These are phyloP conservation scores for Claviceps sp. DNA, from an alignment of 2,329 filamentous ascomycete genomes.

Conservation along the genomic window DNA sequence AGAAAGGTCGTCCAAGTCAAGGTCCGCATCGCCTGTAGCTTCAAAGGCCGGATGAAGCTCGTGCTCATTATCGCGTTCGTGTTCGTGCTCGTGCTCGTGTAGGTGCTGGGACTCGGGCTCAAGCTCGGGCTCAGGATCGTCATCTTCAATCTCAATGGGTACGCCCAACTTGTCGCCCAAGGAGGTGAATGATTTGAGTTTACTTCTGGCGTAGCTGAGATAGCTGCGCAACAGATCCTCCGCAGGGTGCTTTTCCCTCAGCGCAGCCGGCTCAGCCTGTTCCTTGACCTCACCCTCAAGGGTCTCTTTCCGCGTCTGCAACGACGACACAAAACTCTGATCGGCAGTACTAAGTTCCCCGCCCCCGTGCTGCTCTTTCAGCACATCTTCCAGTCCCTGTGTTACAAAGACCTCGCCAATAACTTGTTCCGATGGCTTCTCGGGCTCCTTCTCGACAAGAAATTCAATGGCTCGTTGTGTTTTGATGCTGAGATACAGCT, in stretches of 20 bases:
- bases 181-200: slow-evolving; percentile 20
- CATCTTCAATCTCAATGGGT: slow-evolving; percentile 18
- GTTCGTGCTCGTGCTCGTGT: not conserved
- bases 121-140: slow-evolving; percentile 11
- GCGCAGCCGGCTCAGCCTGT: slow-evolving; percentile 11
- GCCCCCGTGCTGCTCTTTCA: slow-evolving; percentile 21
- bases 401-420: slow-evolving; percentile 40
- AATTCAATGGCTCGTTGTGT: slow-evolving; percentile 39
- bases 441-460: slow-evolving; percentile 35
- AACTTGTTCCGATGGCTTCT: slow-evolving; percentile 35
- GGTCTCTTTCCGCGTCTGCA: slow-evolving; percentile 20
- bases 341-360: slow-evolving; percentile 22
- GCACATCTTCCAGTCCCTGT: slow-evolving; percentile 37
- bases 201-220: slow-evolving; percentile 18
- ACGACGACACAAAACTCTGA: slow-evolving; percentile 19
- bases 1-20: slow-evolving; percentile 27
- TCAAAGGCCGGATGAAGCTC: slow-evolving; percentile 13
- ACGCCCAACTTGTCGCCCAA: slow-evolving; percentile 23
- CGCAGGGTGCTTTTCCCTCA: slow-evolving; percentile 27
- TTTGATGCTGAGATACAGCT: slow-evolving; percentile 33
- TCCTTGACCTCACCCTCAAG: slow-evolving; percentile 17
- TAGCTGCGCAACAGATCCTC: slow-evolving; percentile 25
- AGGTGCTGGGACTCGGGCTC: not conserved
- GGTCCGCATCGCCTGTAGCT: slow-evolving; percentile 15
- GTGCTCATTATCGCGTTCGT: not conserved